Conservation (phyloP, 768 basidiomycete species). For the Boletus rubescentipes region DNA sequence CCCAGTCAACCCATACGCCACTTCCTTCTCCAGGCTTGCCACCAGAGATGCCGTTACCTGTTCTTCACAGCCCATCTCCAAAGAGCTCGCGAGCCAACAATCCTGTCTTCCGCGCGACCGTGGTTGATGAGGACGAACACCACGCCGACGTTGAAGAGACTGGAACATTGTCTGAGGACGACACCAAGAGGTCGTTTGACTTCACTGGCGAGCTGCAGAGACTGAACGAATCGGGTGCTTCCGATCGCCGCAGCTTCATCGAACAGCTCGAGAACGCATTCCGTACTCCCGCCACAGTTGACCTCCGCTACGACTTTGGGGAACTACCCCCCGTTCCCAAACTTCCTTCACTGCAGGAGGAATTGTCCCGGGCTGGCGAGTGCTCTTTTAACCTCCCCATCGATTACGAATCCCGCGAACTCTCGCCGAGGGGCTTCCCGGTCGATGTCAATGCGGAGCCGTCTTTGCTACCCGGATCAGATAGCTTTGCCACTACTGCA, state of each 20-base stretch:
- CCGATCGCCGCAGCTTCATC: slow-evolving; percentile 72
- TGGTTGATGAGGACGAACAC: slow-evolving; percentile 46
- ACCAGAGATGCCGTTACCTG: slow-evolving; percentile 41
- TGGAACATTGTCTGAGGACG: slow-evolving; percentile 50
- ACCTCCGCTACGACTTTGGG: slow-evolving; percentile 49
- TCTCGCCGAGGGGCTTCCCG: slow-evolving; percentile 15
- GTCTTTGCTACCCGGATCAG: slow-evolving; percentile 40
- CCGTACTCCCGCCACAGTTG: slow-evolving; percentile 69
- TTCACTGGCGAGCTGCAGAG: slow-evolving; percentile 77
- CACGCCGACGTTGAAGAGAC: slow-evolving; percentile 42
- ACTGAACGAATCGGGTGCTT: slow-evolving; percentile 67
- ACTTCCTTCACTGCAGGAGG: slow-evolving; percentile 39
- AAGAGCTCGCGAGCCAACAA: slow-evolving; percentile 21
- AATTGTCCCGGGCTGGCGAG: slow-evolving; percentile 24
- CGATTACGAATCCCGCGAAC: slow-evolving; percentile 17
- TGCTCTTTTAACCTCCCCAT: slow-evolving; percentile 19
- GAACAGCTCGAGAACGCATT: slow-evolving; percentile 82
- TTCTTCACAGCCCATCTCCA: slow-evolving; percentile 7
- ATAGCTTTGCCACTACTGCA: slow-evolving; percentile 28
- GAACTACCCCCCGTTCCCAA: slow-evolving; percentile 55
- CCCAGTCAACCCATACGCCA: not conserved
- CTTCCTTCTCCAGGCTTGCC: slow-evolving; percentile 44
- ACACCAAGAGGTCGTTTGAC: slow-evolving; percentile 80
- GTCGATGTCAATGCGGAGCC: slow-evolving; percentile 34
- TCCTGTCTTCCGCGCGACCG: slow-evolving; percentile 43